Evolutionary conservation across 306 rosid species (phyloP).

Genomic region (Nissolia schottii): DNA sequence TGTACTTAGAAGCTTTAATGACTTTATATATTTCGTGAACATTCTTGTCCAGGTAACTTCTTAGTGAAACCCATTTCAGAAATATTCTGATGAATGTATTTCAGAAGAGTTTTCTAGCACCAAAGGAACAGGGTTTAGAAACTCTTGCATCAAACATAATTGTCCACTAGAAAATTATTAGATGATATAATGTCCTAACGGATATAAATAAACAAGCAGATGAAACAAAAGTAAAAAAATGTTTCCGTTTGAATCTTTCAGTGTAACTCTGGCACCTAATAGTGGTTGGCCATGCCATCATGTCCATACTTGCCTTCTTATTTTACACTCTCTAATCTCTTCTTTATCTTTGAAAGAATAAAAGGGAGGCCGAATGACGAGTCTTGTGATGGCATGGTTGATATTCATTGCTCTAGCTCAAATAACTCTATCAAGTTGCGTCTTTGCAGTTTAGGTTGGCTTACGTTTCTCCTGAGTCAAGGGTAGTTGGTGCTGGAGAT

Average conservation of each 20-base stretch:
- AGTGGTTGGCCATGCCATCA: not conserved
- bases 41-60: constrained; percentile 68
- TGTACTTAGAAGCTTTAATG: constrained; percentile 55
- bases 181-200: not conserved
- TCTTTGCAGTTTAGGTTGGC: constrained; percentile 77
- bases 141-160: not conserved
- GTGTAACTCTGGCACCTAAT: not conserved
- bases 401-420: not conserved
- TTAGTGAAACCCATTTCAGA: not conserved
- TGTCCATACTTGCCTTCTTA: not conserved
- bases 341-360: not conserved
- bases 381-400: not conserved
- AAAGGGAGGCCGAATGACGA: no score
- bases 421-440: not conserved
- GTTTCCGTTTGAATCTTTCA: not conserved
- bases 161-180: not conserved
- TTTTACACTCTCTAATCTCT: not conserved
- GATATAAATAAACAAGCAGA: no score
- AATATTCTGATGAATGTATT: not conserved
- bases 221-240: not conserved
- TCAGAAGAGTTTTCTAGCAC: not conserved
- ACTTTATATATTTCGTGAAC: constrained; percentile 49
- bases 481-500: constrained; percentile 83
- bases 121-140: not conserved
- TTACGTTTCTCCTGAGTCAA: constrained; percentile 74